Evolutionary conservation across 352 stramenopile species (phyloP), one percentile per base, ranked within the genome.

Genomic region (Phytopythium chamaehyphon): DNA sequence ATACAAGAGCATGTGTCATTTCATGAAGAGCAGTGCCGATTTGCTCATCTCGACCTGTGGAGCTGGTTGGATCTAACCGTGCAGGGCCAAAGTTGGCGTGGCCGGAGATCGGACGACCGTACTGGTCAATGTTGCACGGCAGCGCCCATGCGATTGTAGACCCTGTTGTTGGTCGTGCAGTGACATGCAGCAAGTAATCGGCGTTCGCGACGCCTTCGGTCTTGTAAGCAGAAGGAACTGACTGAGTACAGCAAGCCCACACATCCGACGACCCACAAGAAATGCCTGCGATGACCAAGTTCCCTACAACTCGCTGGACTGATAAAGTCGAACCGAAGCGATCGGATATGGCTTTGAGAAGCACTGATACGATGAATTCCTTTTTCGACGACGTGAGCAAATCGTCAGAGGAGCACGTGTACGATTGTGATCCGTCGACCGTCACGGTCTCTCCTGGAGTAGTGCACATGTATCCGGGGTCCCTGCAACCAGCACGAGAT

Each of bases 1-100:
- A 92, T 9, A 89, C 83, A 14, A 94, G 66, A 6, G 82, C 83
- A 39, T 94, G 83, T 8, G 80, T 88, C 70, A 91, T 89, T 40
- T 94, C 83, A 51, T 94, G 83, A 0, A 90, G 62, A 2, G 73
- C 83, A 10, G 83, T 94, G 15, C 74, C 76, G 22, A 91, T 68
- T 55, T 92, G 82, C 45, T 83, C 66, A 0, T 72, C 67, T 11
- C 79, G 70, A 38, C 69, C 77, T 0, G 66, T 68, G 2, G 73
- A 50, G 18, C 56, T 63, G 0, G 57, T 57, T 2, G 77, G 69
- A 51, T 92, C 74, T n/a, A 88, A 49, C 0, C 70, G 56, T 9
- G 62, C 66, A 15, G 83, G 83, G 1, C 79, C 79, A 44, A 94
- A 94, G 57, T 94, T 94, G 11, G 82, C 77, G 45, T 94, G 82